Base-by-base conservation (phyloP, 2,329 filamentous ascomycete genomes). In the Thielaviopsis euricoi region DNA sequence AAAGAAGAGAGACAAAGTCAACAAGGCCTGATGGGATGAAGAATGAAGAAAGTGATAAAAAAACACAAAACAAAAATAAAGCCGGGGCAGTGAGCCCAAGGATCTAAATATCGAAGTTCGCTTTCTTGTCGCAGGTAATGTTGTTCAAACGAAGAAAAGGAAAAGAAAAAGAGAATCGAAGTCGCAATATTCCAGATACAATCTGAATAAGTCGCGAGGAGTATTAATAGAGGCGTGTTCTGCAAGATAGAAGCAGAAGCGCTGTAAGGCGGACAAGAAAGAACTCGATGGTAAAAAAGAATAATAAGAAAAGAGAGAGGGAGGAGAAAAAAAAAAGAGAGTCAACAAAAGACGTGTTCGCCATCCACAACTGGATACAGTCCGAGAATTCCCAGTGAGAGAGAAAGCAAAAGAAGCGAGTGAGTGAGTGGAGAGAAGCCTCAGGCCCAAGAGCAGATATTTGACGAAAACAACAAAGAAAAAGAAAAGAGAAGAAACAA, bases 401-500 rank as follows among this genome's bases (percentile, higher is more conserved):
- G 53, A 40, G 43, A 22, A 59, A 33, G 26, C 4, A 51, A 22
- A 6, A 51, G 1, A 51, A 51, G 13, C 29, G 29, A 33, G 12
- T 33, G 29, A 2, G 29, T 33, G 29, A n/a, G 10, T 10, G 10
- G 13, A 1, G 10, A 22, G 9, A 26, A 26, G 25, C 25, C 4
- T n/a, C 48, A 25, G 48, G 13, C 21, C 46, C n/a, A n/a, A 49
- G 21, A 49, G 46, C 9, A 49, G 5, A 49, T 7, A 49, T 17
- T 21, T 13, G 25, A 57, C 37, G 26, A 50, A 37, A 56, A n/a
- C 3, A 55, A 50, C 29, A 33, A 7, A 33, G 55, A 56, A 59
- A 43, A 55, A 25, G 21, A 60, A 58, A 54, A 58, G 53, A 58
- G 23, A 49, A 17, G 15, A 25, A 58, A 59, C 25, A 23, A 29